Evolutionary conservation across 768 basidiomycete species (phyloP).

Genomic region (Amyloporia xantha): DNA sequence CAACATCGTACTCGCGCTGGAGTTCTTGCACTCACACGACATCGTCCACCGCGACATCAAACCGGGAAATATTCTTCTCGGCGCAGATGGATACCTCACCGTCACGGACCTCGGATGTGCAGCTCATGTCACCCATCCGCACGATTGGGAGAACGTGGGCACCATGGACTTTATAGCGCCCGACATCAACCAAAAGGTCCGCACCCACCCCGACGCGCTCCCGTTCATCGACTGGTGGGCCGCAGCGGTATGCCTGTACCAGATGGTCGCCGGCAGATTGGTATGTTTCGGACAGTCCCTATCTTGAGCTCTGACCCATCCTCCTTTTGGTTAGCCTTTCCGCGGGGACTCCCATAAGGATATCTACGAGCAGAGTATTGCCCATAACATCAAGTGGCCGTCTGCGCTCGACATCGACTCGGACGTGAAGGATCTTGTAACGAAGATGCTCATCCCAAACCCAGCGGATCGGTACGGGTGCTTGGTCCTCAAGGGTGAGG

Average conservation of each 20-base stretch:
- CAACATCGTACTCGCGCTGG: slow-evolving; percentile 45
- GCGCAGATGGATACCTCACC: slow-evolving; percentile 47
- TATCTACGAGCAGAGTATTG: not conserved
- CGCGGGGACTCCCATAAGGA: not conserved
- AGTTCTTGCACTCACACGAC: slow-evolving; percentile 37
- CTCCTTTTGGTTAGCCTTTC: not conserved
- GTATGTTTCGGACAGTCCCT: slow-evolving; percentile 17
- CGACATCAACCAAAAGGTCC: not conserved
- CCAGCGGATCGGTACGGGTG: slow-evolving; percentile 28
- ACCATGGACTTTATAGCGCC: not conserved
- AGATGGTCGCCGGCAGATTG: slow-evolving; percentile 39
- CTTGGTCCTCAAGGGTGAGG: slow-evolving; percentile 1
- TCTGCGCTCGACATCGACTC: slow-evolving; percentile 11
- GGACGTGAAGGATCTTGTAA: slow-evolving; percentile 33
- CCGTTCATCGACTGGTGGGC: slow-evolving; percentile 50
- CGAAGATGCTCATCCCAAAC: slow-evolving; percentile 33
- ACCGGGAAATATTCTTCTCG: slow-evolving; percentile 51
- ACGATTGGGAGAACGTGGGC: not conserved
- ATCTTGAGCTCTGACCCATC: not conserved
- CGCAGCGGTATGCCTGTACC: slow-evolving; percentile 42
- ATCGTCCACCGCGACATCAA: slow-evolving; percentile 52
- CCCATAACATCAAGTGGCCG: not conserved
- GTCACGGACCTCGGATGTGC: slow-evolving; percentile 47
- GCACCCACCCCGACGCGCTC: not conserved
- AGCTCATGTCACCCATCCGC: slow-evolving; percentile 5